Evolutionary conservation across 2,329 filamentous ascomycete genomes (phyloP), one percentile per base, ranked within the genome.

Genomic region (Penicillium sp.): DNA sequence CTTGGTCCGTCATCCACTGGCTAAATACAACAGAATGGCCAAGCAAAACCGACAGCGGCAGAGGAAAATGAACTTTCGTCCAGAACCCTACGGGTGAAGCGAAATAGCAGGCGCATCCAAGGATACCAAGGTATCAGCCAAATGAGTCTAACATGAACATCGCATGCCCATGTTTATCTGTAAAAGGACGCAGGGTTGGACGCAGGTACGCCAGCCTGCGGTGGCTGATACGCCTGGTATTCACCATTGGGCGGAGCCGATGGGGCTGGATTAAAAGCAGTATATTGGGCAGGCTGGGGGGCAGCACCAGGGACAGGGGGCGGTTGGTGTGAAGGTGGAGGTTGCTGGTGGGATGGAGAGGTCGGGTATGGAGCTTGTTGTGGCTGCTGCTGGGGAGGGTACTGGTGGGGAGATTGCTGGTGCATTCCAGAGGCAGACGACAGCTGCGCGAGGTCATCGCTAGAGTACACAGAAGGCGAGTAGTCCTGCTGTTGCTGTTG

Each of bases 171-270:
- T 17, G 25, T 58, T 66, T 69, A 78, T 64, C 73, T 72, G 59
- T 79, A 79, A 56, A 71, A 79, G 3, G 75, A 73, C 52, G 71
- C 71, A 6, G 76, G 76, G 58, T 78, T 78, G 34, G 73, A 67
- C 49, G 66, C 70, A 28, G 71, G 57, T 34, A 67, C 63, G 15
- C 69, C 69, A 20, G 68, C 66, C 56, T 71, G 69, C n/a, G 72
- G 49, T n/a, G 71, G 69, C 39, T 75, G 72, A 62, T 78, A 78
- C 7, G 74, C 70, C 58, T 76, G 73, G 55, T 78, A 79, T 12
- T 68, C 66, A 3, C 61, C 66, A 42, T 58, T 61, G n/a, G 72
- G 60, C 7, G 67, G 59, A 45, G 67, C 66, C 12, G 68, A 64
- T 10, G 63, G 57, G 12, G 62, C 54, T 15, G 71, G 66, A 31